Conservation (phyloP, 2,329 filamentous ascomycete genomes). For the Pseudocercospora fijiensis region DNA sequence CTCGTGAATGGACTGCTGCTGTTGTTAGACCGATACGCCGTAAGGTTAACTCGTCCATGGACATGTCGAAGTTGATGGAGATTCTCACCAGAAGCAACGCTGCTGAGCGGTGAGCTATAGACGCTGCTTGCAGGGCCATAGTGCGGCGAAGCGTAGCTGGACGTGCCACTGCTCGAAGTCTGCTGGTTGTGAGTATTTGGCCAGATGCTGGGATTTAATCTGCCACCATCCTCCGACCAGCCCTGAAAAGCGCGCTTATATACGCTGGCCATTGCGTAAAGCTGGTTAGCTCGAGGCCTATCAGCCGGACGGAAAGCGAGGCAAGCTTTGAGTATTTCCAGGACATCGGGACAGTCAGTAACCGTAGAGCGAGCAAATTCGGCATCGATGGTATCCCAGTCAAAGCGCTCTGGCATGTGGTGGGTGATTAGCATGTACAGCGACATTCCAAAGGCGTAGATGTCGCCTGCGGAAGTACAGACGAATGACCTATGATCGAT, state of each 20-base stretch:
- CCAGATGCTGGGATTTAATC: constrained; percentile 8
- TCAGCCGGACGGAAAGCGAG: constrained; percentile 2
- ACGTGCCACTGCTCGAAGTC: neutral
- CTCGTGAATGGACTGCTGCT: neutral
- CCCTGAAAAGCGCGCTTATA: constrained; percentile 11
- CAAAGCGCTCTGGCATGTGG: too few relatives aligned
- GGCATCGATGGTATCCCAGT: constrained; percentile 2
- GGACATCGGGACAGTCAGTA: neutral
- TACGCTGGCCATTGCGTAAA: neutral
- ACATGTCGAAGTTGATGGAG: neutral
- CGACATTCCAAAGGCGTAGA: constrained; percentile 30
- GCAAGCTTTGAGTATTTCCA: constrained; percentile 8
- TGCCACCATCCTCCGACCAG: constrained; percentile 11
- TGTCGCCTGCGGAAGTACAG: constrained; percentile 26
- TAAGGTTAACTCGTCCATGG: neutral
- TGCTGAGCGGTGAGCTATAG: neutral
- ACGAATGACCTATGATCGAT: constrained; percentile 11
- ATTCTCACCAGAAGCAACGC: neutral
- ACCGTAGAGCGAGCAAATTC: constrained; percentile 4
- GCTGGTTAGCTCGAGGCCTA: constrained; percentile 1
- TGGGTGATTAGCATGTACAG: constrained; percentile 26
- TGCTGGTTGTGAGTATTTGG: constrained; percentile 8
- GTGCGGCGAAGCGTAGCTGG: neutral
- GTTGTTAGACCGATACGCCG: neutral
- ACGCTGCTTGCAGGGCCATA: neutral